A percentile compares a stretch with the other conserved stretches of the same genome.
These are phyloP conservation scores for Tuber umbilicatum DNA, from an alignment of 495 filamentous ascomycete genomes.

Conservation along the genomic window DNA sequence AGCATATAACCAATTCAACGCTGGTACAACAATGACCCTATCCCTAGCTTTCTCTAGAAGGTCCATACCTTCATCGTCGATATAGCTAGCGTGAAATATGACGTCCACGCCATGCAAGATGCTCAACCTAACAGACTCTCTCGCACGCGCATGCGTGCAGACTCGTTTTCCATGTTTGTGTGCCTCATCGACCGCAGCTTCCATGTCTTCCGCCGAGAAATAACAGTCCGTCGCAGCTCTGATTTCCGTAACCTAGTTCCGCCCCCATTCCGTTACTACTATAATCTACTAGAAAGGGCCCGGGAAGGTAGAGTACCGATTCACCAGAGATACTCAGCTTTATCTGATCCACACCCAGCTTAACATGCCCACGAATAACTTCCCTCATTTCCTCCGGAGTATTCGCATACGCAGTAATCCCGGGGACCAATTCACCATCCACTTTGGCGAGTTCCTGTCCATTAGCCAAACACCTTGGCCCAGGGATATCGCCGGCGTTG, in stretches of 20 bases:
- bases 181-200: constrained; percentile 51
- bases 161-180: constrained; percentile 46
- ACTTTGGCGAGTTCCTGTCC: constrained; percentile 48
- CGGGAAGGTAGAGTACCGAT: not conserved
- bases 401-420: constrained; percentile 50
- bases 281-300: not conserved
- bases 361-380: constrained; percentile 46
- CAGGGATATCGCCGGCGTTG: constrained; percentile 51
- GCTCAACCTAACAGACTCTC: constrained; percentile 49
- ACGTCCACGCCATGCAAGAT: constrained; percentile 50
- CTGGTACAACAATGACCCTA: constrained; percentile 48
- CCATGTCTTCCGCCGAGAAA: constrained; percentile 48
- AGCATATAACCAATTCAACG: constrained; percentile 47
- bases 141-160: constrained; percentile 50
- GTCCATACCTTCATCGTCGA: constrained; percentile 50
- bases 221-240: constrained; percentile 49
- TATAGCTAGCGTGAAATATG: constrained; percentile 51
- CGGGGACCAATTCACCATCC: constrained; percentile 47
- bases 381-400: constrained; percentile 48
- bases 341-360: constrained; percentile 50
- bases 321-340: constrained; percentile 53
- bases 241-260: constrained; percentile 43
- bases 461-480: constrained; percentile 50
- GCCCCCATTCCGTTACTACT: not conserved
- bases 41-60: constrained; percentile 47